Evolutionary conservation across 257 asterid genomes (phyloP).

Genomic region (Solanum appendiculatum): DNA sequence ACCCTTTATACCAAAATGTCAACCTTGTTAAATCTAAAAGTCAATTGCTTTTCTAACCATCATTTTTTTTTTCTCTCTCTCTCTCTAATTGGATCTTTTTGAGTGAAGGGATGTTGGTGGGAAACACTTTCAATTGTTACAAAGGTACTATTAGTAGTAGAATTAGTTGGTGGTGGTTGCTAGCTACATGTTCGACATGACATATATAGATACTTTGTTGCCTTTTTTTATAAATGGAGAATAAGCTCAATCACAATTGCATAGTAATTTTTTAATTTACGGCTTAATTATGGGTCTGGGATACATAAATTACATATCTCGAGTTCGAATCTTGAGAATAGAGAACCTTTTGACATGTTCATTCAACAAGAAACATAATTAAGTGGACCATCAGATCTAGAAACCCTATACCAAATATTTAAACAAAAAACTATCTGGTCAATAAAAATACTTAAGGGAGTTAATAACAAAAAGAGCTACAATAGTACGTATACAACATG

Average conservation of each 20-base stretch:
- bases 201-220: not conserved
- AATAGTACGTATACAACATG: not conserved
- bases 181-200: constrained; percentile 11
- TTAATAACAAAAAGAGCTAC: not conserved
- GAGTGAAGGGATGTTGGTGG: constrained; percentile 43
- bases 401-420: not conserved
- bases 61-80: not conserved
- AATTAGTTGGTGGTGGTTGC: constrained; percentile 4
- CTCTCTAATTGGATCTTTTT: constrained; percentile 33
- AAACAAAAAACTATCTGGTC: not conserved
- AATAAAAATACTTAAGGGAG: not conserved
- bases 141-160: constrained; percentile 7
- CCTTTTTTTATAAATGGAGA: not conserved
- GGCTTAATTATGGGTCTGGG: not conserved
- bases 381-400: not conserved
- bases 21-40: constrained; percentile 41
- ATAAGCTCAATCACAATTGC: not conserved
- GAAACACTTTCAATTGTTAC: constrained; percentile 14
- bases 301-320: not conserved
- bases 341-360: not conserved
- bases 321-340: not conserved
- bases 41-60: constrained; percentile 29
- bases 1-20: constrained; percentile 37
- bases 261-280: not conserved
- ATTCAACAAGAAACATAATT: not conserved